phyloP scores from a whole-genome alignment of 108 stramenopile species.

The Cyclostephanos invisitatus region DNA sequence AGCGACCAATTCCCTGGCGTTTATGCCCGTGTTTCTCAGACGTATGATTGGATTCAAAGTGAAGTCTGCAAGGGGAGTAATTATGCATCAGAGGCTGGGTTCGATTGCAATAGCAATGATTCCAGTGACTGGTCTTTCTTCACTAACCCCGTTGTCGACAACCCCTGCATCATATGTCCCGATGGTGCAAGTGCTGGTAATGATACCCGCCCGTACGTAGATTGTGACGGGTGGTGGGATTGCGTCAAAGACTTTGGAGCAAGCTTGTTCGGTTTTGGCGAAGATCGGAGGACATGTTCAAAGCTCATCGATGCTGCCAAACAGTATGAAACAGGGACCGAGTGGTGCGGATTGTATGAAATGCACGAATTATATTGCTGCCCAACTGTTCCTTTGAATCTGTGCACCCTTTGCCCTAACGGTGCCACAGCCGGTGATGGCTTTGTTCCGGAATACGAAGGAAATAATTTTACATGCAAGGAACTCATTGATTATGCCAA shows the following conservation, averaged over 20 bases:
- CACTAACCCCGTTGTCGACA: neutral
- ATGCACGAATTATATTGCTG: neutral
- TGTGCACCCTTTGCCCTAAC: neutral
- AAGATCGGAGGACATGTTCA: neutral
- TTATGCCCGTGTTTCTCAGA: conserved; percentile 34
- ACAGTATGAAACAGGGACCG: neutral
- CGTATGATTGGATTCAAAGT: conserved; percentile 37
- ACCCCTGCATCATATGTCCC: neutral
- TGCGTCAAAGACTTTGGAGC: too few relatives aligned
- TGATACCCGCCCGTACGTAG: neutral
- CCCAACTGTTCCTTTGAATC: neutral
- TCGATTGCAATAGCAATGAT: neutral
- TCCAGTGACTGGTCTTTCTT: neutral
- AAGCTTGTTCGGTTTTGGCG: neutral
- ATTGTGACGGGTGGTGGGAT: neutral
- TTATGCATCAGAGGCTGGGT: conserved; percentile 11
- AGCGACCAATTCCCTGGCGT: conserved; percentile 42
- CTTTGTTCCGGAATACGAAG: neutral
- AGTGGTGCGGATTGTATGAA: neutral
- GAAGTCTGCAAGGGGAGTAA: conserved; percentile 22
- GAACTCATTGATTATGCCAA: too few relatives aligned
- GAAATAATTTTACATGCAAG: too few relatives aligned
- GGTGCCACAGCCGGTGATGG: neutral
- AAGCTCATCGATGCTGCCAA: neutral
- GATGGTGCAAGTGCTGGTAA: neutral